Conservation (phyloP, 495 filamentous ascomycete species). For the Neurospora sp. region DNA sequence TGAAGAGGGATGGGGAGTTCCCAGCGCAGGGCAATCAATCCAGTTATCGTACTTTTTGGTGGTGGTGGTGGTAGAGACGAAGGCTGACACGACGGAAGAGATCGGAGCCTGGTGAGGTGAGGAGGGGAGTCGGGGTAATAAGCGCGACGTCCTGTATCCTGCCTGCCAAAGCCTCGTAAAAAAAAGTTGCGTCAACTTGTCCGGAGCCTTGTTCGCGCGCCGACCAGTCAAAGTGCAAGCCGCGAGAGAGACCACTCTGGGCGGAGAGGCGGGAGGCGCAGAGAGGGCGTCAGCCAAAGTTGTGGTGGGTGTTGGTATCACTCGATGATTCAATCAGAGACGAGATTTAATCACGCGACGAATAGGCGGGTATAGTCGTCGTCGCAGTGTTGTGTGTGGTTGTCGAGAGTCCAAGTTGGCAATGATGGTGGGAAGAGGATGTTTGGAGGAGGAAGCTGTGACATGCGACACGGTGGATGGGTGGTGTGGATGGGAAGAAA, state of each 20-base stretch:
- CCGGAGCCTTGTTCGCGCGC: background rate
- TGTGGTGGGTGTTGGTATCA: background rate
- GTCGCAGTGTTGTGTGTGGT: background rate
- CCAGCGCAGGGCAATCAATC: background rate
- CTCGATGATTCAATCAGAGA: background rate
- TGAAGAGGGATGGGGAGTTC: background rate
- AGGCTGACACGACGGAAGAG: background rate
- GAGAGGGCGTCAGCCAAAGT: background rate
- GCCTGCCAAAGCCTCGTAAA: background rate
- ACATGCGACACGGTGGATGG: background rate
- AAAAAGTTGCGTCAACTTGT: background rate
- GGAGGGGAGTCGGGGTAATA: background rate
- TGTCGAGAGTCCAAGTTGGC: background rate
- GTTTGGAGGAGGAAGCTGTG: background rate
- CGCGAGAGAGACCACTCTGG: background rate
- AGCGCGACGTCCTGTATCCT: background rate
- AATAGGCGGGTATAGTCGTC: background rate
- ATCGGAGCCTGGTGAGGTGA: background rate
- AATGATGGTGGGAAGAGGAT: background rate
- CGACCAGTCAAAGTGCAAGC: background rate
- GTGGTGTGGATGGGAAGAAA: background rate
- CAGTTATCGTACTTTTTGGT: background rate
- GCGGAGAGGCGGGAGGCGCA: background rate
- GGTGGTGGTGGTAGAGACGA: background rate
- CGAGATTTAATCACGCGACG: background rate